phyloP scores from a whole-genome alignment of 2,329 filamentous ascomycete species.

The Neofusicoccum laricinum region DNA sequence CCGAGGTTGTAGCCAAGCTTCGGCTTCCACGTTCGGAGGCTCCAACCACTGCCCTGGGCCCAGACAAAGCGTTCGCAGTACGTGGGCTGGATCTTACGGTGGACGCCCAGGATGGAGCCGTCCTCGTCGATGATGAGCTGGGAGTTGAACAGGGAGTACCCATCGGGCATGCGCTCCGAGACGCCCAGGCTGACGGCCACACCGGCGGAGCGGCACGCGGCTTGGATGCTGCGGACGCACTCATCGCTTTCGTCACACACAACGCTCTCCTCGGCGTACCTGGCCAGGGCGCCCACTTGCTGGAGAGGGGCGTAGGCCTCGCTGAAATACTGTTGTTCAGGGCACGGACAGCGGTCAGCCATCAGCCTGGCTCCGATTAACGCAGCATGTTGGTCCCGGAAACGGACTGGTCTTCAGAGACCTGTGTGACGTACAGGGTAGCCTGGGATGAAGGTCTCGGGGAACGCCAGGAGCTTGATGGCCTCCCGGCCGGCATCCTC shows the following conservation, averaged over 20 bases:
- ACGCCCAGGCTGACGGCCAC: constrained; percentile 35
- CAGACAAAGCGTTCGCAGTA: constrained; percentile 35
- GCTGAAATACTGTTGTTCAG: constrained; percentile 29
- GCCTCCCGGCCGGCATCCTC: constrained; percentile 30
- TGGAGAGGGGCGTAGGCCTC: constrained; percentile 36
- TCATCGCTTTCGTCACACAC: constrained; percentile 30
- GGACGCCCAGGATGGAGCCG: constrained; percentile 34
- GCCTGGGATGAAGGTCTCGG: constrained; percentile 37
- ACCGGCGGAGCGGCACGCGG: constrained; percentile 30
- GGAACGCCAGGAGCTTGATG: constrained; percentile 35
- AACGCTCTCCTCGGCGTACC: constrained; percentile 35
- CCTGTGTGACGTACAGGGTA: constrained; percentile 28
- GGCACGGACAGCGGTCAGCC: constrained; percentile 6
- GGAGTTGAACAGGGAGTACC: constrained; percentile 36
- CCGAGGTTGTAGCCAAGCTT: constrained; percentile 31
- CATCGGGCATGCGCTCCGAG: constrained; percentile 32
- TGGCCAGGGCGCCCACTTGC: constrained; percentile 30
- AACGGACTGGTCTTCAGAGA: constrained; percentile 1
- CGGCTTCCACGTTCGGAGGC: constrained; percentile 25
- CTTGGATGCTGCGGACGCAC: constrained; percentile 31
- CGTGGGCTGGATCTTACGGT: constrained; percentile 38
- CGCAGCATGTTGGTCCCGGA: not conserved
- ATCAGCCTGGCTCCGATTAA: not conserved
- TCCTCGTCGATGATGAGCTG: constrained; percentile 34
- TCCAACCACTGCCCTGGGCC: constrained; percentile 34